phyloP scores from a whole-genome alignment of 768 basidiomycete genomes.

The Rubroboletus satanas region DNA sequence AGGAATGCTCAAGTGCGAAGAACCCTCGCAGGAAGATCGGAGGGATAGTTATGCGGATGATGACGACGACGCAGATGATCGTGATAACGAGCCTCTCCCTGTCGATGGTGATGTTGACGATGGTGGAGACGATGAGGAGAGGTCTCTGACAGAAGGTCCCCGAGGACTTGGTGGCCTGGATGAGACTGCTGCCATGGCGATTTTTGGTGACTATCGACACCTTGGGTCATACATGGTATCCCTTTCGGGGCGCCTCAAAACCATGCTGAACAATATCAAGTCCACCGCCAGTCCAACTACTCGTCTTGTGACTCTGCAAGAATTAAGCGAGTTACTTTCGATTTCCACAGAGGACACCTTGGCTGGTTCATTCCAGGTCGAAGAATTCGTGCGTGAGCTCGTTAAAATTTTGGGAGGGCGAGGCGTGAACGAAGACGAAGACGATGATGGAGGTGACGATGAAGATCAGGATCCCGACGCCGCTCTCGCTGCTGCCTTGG shows the following conservation, averaged over 20 bases:
- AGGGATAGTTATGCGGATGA: constrained; percentile 43
- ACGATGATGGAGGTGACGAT: constrained; percentile 64
- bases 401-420: constrained; percentile 86
- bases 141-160: constrained; percentile 34
- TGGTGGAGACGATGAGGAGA: constrained; percentile 37
- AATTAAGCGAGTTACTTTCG: constrained; percentile 89
- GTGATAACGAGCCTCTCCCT: constrained; percentile 44
- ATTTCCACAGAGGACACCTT: constrained; percentile 98
- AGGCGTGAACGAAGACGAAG: constrained; percentile 67
- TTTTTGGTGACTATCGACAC: constrained; percentile 84
- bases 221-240: constrained; percentile 93
- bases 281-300: constrained; percentile 78
- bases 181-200: constrained; percentile 70
- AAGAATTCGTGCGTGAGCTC: constrained; percentile 87
- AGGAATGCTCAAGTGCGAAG: constrained; percentile 46
- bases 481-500: constrained; percentile 82
- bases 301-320: constrained; percentile 86
- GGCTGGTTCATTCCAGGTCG: constrained; percentile 92
- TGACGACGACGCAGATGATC: constrained; percentile 42
- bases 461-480: constrained; percentile 78
- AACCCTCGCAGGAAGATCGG: constrained; percentile 42
- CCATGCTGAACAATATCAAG: constrained; percentile 87
- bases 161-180: constrained; percentile 52
- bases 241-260: constrained; percentile 82
- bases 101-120: constrained; percentile 49